Conservation (phyloP, 2,329 filamentous ascomycete genomes). For the Pseudogymnoascus pannorum region DNA sequence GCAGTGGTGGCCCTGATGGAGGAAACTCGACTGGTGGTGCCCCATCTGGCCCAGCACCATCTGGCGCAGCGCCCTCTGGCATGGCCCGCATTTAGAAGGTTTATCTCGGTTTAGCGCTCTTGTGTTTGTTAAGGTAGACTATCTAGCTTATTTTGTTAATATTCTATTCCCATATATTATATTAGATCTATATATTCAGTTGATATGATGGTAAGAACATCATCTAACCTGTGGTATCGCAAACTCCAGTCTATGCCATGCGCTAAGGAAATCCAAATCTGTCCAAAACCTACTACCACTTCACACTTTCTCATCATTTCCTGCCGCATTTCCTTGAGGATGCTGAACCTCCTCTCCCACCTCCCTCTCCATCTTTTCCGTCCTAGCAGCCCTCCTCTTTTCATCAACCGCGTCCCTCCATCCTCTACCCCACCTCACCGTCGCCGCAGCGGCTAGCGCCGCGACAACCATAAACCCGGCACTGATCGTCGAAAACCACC, state of each 20-base stretch:
- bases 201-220: not conserved
- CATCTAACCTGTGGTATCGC: not conserved
- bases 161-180: not conserved
- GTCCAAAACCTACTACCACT: not conserved
- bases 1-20: not conserved
- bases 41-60: not conserved
- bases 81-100: not conserved
- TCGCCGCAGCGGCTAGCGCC: conserved; percentile 17
- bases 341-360: not conserved
- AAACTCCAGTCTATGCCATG: not conserved
- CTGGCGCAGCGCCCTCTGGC: not conserved
- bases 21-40: not conserved
- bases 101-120: not conserved
- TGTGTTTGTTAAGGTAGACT: not conserved
- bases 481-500: conserved; percentile 71
- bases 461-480: conserved; percentile 45
- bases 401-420: conserved; percentile 44
- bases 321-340: too few relatives aligned
- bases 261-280: not conserved
- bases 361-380: conserved; percentile 15
- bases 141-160: not conserved
- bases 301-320: not conserved
- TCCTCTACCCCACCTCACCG: conserved; percentile 21
- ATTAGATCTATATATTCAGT: not conserved
- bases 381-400: conserved; percentile 35